Base-by-base conservation (phyloP, 2,329 filamentous ascomycete genomes). In the Fusarium verticillioides region DNA sequence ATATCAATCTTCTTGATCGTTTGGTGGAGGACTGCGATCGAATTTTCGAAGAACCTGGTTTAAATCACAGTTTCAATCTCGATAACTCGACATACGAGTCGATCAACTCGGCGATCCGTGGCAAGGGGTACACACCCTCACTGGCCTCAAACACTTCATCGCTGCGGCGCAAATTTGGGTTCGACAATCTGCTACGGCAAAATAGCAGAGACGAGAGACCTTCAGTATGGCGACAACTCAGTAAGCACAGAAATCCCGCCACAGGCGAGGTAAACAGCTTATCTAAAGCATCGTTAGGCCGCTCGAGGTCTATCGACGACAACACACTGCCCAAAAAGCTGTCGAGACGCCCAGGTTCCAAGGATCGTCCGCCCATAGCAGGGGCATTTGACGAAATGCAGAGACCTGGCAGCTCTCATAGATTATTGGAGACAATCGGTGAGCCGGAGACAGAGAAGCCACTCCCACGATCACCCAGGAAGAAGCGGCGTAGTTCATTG, bases 1-100 rank as follows among this genome's bases (percentile, higher is more conserved):
- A 96, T 79, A 95, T 98, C 75, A 96, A 96, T 62, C 85, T 98
- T 19, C 86, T 98, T 50, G 95, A 98, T 82, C 91, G 94, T 26
- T 88, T 98, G 28, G 94, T 98, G 0, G 94, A 97, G 72, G 95
- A 97, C 78, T 94, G 93, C 70, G 94, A 97, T 63, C 90, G 91
- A 36, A 91, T 98, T n/a, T 97, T 97, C 77, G 93, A 95, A 59
- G 91, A 93, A 66, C 78, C 84, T 8, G 81, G 81, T 63, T 66
- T 84, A 58, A 81, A 83, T 26, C 82, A 87, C 63, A 82, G 84
- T 60, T 82, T 82, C 75, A 79, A 75, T 42, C 76, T 82, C 21
- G 79, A 79, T 39, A 78, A 84, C 63, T 80, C 86, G 58, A 81
- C 85, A 10, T 89, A 88, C 67, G 91, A 92, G 54, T 90, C 90